These are phyloP conservation scores for Rhodamnia rubescens DNA, from an alignment of 345 rosid genomes.

Conservation along the genomic window DNA sequence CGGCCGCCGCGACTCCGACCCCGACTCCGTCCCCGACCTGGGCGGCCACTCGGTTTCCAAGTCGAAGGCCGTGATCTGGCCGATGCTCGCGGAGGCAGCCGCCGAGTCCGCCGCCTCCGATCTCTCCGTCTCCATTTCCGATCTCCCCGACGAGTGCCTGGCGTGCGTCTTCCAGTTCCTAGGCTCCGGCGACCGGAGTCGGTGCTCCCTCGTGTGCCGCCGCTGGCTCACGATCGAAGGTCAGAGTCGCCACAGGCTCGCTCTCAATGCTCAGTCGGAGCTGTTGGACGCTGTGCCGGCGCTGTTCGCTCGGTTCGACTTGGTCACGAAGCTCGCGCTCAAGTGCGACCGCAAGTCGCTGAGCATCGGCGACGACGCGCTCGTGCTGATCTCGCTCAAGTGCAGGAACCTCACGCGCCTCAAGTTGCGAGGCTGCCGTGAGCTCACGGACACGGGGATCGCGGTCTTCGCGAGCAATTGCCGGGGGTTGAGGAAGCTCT, in stretches of 20 bases:
- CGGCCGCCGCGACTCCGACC: background rate
- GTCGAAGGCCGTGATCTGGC: background rate
- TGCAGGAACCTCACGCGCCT: conserved; percentile 67
- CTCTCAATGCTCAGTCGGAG: conserved; percentile 64
- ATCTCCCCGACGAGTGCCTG: conserved; percentile 76
- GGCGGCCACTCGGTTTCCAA: background rate
- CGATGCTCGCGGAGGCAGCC: background rate
- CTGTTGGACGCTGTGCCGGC: conserved; percentile 31
- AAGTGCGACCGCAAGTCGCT: conserved; percentile 73
- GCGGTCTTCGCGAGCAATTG: conserved; percentile 58
- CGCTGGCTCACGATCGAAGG: conserved; percentile 75
- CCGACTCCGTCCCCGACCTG: background rate
- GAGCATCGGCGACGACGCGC: conserved; percentile 69
- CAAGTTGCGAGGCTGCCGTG: conserved; percentile 74
- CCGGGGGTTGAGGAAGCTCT: conserved; percentile 62
- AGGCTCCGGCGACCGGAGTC: conserved; percentile 43
- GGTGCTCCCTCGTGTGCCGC: conserved; percentile 58
- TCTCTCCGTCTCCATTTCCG: conserved; percentile 40
- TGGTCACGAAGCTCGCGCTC: conserved; percentile 77
- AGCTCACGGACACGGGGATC: conserved; percentile 68
- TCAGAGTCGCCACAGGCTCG: conserved; percentile 71
- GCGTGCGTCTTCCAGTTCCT: conserved; percentile 69
- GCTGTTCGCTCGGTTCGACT: conserved; percentile 69
- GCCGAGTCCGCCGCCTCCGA: background rate
- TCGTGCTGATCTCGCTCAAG: conserved; percentile 45